Base-by-base conservation (phyloP, 257 asterid species). In the Solanum etuberosum region DNA sequence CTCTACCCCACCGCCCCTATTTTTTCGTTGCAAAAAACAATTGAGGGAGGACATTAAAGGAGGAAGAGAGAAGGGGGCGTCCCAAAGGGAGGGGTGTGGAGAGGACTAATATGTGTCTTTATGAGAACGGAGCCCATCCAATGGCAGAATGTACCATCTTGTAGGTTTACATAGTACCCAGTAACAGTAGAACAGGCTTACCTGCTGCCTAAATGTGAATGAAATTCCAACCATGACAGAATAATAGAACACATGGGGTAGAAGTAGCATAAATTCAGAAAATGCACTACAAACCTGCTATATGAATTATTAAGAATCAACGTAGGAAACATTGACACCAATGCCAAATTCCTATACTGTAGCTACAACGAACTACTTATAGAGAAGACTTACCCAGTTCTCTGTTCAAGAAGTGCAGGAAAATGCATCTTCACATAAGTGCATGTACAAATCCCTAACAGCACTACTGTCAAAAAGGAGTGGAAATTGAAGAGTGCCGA, bases 361-460 rank as follows among this genome's bases (percentile, higher is more conserved):
- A 80, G 42, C 67, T 29, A 48, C 27, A 77, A 10, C 16, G 16
- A 80, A 16, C 42, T 46, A 46, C 29, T 48, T 34, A 82, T 83
- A 72, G 18, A 67, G 48, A 73, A 85, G 85, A 83, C 92, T 90
- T 91, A 96, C 98, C 99, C 99, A 78, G 99, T 94, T 89, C 96
- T 93, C 54, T 93, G 98, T 90, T 96, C 98, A 74, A 94, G 97
- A 90, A 96, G 98, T 34, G 98, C 98, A 46, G 98, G 94, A 89
- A 95, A 96, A 74, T 96, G 97, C 88, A 95, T 92, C 96, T 96
- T 95, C 90, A 96, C 93, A 87, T 90, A 95, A 34, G 99, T 93
- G 93, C 99, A 96, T 76, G 97, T 94, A 92, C 98, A 96, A 71
- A 96, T 93, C 87, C 98, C 99, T 57, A 96, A 91, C 90, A 93